Conservation (phyloP, 306 rosid species). For the Glycine soja region DNA sequence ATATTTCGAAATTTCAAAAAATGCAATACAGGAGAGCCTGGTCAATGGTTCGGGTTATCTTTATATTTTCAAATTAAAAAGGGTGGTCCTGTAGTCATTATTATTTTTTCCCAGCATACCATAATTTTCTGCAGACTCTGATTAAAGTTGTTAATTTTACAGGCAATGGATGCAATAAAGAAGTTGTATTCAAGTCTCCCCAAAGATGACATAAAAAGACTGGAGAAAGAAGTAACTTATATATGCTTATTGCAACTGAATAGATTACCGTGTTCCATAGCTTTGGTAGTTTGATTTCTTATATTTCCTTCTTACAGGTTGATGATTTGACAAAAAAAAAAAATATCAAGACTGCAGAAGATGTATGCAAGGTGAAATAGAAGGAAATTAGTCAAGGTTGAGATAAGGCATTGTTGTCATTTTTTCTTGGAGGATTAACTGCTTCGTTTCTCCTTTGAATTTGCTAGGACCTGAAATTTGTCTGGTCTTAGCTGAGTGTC, state of each 20-base stretch:
- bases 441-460: not conserved
- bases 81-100: no score
- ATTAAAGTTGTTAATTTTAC: constrained; percentile 46
- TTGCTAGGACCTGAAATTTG: not conserved
- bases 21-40: constrained; percentile 3
- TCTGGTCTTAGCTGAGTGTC: not conserved
- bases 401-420: not conserved
- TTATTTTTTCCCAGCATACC: not conserved
- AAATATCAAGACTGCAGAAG: constrained; percentile 85
- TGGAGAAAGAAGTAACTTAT: constrained; percentile 90
- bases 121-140: constrained; percentile 18
- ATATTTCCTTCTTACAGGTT: constrained; percentile 56
- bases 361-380: constrained; percentile 81
- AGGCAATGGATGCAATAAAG: constrained; percentile 91
- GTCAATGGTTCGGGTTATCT: constrained; percentile 5
- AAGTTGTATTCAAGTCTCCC: constrained; percentile 74
- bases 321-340: constrained; percentile 87
- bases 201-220: constrained; percentile 85
- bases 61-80: no score
- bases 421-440: not conserved
- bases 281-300: constrained; percentile 42
- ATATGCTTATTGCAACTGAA: constrained; percentile 7
- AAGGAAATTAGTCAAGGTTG: constrained; percentile 77
- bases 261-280: constrained; percentile 12
- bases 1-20: not conserved